A percentile compares a stretch with the other conserved stretches of the same genome.
Evolutionary conservation across 1,139 yeast species (phyloP).

Genomic region (Protomyces inouyei): DNA sequence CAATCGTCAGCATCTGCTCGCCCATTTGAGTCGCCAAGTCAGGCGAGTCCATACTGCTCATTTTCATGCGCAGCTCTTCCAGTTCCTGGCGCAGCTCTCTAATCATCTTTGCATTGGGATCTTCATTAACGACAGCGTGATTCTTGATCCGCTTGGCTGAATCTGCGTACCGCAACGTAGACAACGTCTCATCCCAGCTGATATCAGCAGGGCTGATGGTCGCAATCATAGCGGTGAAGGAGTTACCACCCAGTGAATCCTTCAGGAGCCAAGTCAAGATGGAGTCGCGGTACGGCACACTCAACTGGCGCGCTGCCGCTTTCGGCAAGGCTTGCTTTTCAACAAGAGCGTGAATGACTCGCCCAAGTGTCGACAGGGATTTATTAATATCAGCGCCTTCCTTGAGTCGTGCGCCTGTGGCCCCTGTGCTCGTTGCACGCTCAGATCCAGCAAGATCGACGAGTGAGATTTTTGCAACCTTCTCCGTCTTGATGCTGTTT

Average conservation of each 20-base stretch:
- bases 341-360: conserved; percentile 63
- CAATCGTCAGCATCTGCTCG: conserved; percentile 24
- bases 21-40: background rate
- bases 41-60: conserved; percentile 14
- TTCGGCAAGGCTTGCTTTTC: conserved; percentile 37
- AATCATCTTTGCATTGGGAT: conserved; percentile 36
- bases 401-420: conserved; percentile 59
- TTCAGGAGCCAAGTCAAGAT: conserved; percentile 65
- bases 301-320: conserved; percentile 32
- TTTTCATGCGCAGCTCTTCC: conserved; percentile 32
- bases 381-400: conserved; percentile 75
- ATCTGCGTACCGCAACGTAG: conserved; percentile 69
- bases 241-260: conserved; percentile 69
- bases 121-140: conserved; percentile 35
- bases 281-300: conserved; percentile 70
- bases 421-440: conserved; percentile 58
- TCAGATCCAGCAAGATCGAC: conserved; percentile 85
- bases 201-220: conserved; percentile 66
- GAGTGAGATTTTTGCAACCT: conserved; percentile 59
- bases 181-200: conserved; percentile 60
- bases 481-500: conserved; percentile 37
- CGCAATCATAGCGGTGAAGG: conserved; percentile 70
- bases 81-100: conserved; percentile 37
- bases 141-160: conserved; percentile 64
- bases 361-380: conserved; percentile 67